A percentile compares a stretch with the other conserved stretches of the same genome.
Evolutionary conservation across 23 red algal genomes (phyloP).

Genomic region (Chondrus crispus): DNA sequence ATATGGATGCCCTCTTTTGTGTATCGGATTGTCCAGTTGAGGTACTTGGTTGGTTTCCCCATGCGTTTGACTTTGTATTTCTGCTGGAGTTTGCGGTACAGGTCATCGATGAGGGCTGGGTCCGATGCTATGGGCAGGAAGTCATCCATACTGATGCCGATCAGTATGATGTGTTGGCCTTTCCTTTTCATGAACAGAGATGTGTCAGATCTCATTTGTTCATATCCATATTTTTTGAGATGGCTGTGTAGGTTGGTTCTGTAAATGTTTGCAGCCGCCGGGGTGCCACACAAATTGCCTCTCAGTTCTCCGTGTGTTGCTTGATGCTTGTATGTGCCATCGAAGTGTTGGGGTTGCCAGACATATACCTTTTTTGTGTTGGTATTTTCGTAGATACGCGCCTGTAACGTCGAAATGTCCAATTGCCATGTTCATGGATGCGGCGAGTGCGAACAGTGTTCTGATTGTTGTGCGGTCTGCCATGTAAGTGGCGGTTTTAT

Average conservation of each 20-base stretch:
- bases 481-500: neutral
- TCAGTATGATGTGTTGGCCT: neutral
- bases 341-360: neutral
- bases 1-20: neutral
- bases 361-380: neutral
- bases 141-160: neutral
- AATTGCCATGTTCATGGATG: neutral
- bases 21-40: neutral
- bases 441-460: neutral
- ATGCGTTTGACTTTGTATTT: neutral
- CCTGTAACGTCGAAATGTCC: conserved; percentile 18
- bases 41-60: neutral
- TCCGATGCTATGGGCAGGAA: neutral
- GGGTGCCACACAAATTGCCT: neutral
- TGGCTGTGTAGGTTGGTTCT: neutral
- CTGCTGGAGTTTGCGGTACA: neutral
- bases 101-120: neutral
- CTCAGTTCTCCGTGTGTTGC: neutral
- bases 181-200: neutral
- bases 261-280: neutral
- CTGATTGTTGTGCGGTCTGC: neutral
- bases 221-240: neutral
- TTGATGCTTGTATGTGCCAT: neutral
- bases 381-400: neutral
- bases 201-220: neutral